Base-by-base conservation (phyloP, 495 filamentous ascomycete species). In the Trypethelium eluteriae region DNA sequence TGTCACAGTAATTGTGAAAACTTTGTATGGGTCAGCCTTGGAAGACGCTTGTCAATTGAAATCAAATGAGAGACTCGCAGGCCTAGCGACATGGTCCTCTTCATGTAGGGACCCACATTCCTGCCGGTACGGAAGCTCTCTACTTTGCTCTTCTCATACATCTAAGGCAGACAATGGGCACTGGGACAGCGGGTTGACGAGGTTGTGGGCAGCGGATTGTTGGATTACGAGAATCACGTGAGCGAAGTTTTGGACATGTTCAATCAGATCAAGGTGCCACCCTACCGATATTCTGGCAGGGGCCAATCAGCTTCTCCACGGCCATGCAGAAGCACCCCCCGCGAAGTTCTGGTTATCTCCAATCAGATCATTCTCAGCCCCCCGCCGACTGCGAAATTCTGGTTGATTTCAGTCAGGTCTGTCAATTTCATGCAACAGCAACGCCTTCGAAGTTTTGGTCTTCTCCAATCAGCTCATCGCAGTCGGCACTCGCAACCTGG, bases 331-430 rank as follows among this genome's bases (percentile, higher is more conserved):
- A 25, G 9, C 49, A 53, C 5, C 49, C 1, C 18, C 2, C 18
- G 49, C 49, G 49, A 53, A 53, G 49, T 53, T 53, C 18, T 59
- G 32, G 53, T 36, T 18, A 9, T 59, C 11, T 53, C 53, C 53
- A 59, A 59, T 59, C 4, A 59, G 32, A 35, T 10, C 53, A 2
- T 18, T 16, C 5, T 14, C 12, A 36, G 18, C 4, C 4, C 53
- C 32, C 11, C 41, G 25, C 41, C 14, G 6, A 14, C 41, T 1
- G 1, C 7, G 14, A 4, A 9, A 59, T 59, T 36, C 53, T 35
- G 53, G 53, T 14, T 1, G 25, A 0, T 7, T 59, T 18, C 53
- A 59, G 36, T 36, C 53, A 34, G 53, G 0, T 59, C 32, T 59
- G 7, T 36, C 32, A 59, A 36, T 0, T 5, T 36, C 49, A 2